Conservation (phyloP, 306 rosid species). For the Alnus glutinosa region DNA sequence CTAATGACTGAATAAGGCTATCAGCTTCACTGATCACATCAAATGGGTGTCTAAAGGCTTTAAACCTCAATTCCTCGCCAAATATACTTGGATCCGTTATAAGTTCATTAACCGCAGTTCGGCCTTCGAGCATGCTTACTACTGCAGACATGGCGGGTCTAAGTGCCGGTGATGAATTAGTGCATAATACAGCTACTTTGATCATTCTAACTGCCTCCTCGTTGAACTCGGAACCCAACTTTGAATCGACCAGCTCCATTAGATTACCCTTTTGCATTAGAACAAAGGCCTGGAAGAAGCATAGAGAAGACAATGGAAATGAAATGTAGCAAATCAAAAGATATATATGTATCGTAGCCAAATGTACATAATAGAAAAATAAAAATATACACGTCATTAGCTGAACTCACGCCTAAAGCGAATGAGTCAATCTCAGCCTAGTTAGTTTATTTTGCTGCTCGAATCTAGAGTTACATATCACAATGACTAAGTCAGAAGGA, state of each 20-base stretch:
- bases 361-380: too few relatives aligned
- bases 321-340: neutral
- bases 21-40: too few relatives aligned
- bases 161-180: slow-evolving; percentile 39
- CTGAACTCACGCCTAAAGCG: neutral
- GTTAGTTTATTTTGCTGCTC: neutral
- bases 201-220: slow-evolving; percentile 42
- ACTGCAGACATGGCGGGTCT: slow-evolving; percentile 71
- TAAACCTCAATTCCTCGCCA: slow-evolving; percentile 40
- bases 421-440: neutral
- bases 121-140: slow-evolving; percentile 65
- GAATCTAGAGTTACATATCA: too few relatives aligned
- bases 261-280: slow-evolving; percentile 19
- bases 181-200: slow-evolving; percentile 59
- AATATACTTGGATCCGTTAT: slow-evolving; percentile 24
- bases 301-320: neutral
- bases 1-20: too few relatives aligned
- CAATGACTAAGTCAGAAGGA: neutral
- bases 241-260: slow-evolving; percentile 54
- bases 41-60: slow-evolving; percentile 34
- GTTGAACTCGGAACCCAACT: slow-evolving; percentile 40
- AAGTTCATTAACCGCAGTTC: slow-evolving; percentile 38
- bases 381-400: neutral
- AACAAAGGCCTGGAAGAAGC: slow-evolving; percentile 10
- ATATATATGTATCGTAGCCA: too few relatives aligned